Base-by-base conservation (phyloP, 176 grass and related monocot genomes). In the Carex pumila region DNA sequence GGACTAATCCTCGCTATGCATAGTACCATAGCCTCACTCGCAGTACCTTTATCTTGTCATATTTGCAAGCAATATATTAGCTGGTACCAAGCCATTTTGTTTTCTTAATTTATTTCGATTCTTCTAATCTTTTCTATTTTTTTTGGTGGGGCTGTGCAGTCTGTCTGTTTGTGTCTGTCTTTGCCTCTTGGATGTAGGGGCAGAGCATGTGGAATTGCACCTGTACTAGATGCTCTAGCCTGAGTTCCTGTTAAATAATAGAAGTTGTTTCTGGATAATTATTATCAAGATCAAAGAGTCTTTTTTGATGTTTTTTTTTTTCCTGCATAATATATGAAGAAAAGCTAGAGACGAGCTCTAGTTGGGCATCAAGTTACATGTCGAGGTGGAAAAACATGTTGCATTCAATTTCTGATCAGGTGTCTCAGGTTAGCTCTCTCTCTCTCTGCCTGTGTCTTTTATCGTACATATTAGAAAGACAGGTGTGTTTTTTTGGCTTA, bases 371-470 rank as follows among this genome's bases (percentile, higher is more conserved):
- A 65, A 63, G 66, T 72, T 94, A 94, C 61, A 60, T 91, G 58
- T 88, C 75, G 83, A 95, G 92, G 68, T 95, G 88, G 96, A 99
- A 95, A 89, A 89, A 76, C 55, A 91, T 99, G 49, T 25, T 95
- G 12, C 91, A 99, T 86, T 95, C 96, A 52, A 89, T 99, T 86
- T 93, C 96, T 2, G 96, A 95, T 47, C 96, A 99, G 76, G 96
- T 99, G 84, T 95, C 93, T 62, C 96, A 99, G 96, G 96, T 98
- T 88, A 85, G 54, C 57, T 65, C 53, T 15, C 53, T 47, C 85
- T 37, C 66, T 41, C 54, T 11, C 43, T 45, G 45, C 6, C 73
- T 53, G n/a, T 29, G 6, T 32, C 22, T 47, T 80, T 47, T 37
- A 18, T 65, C 25, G 6, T 78, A 45, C 10, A 18, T 67, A 45